These are phyloP conservation scores for Coemansia sp. DNA, from an alignment of 192 early-diverging fungal genomes.

Conservation along the genomic window DNA sequence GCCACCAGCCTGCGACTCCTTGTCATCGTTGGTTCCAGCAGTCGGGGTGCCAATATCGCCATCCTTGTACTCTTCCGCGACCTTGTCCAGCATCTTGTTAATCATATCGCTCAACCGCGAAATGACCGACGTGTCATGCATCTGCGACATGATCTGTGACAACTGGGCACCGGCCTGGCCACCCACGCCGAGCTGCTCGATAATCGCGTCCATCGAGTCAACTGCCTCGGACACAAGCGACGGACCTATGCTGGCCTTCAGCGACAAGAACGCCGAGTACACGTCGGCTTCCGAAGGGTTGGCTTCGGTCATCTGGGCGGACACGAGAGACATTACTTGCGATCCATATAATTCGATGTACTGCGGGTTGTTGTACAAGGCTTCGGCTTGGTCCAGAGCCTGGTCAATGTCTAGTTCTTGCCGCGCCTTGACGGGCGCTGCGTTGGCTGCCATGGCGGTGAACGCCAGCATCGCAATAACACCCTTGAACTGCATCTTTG, in stretches of 20 bases:
- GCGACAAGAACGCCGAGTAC: conserved; percentile 2
- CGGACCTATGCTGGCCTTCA: not conserved
- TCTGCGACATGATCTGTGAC: conserved; percentile 4
- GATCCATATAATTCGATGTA: not conserved
- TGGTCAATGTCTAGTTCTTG: not conserved
- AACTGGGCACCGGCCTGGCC: not conserved
- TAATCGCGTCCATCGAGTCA: not conserved
- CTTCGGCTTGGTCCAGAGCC: not conserved
- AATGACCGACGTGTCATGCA: conserved; percentile 12
- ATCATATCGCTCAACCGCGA: conserved; percentile 6
- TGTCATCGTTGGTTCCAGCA: not conserved
- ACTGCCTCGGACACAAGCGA: not conserved
- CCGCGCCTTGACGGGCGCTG: not conserved
- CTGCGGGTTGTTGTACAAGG: conserved; percentile 5
- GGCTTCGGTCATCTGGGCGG: not conserved
- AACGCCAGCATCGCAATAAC: not conserved
- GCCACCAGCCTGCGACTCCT: not conserved
- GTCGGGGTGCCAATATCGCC: conserved; percentile 16
- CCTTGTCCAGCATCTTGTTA: not conserved
- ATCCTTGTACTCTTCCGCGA: not conserved
- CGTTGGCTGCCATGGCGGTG: conserved; percentile 1
- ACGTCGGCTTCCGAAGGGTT: conserved; percentile 4
- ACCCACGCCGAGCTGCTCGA: not conserved
- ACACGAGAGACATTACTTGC: not conserved
- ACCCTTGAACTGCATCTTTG: not conserved